Evolutionary conservation across 495 filamentous ascomycete species (phyloP), one percentile per base, ranked within the genome.

Genomic region (Penicillium psychrofluorescens): DNA sequence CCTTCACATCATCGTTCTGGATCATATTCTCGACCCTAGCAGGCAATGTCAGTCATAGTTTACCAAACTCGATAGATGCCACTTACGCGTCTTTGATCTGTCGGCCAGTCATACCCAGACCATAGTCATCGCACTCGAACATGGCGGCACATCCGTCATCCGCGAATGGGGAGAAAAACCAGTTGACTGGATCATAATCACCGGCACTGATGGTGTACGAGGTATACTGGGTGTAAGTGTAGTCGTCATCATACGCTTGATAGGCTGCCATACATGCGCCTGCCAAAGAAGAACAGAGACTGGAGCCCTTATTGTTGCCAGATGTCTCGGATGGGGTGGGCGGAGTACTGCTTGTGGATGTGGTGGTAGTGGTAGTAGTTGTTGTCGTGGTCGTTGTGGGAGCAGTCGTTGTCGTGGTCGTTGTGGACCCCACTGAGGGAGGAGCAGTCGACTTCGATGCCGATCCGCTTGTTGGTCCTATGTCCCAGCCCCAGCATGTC

Each of bases 371-470:
- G n/a, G n/a, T n/a, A n/a, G n/a, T n/a, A n/a, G n/a, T n/a, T n/a
- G n/a, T n/a, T n/a, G n/a, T n/a, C n/a, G n/a, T n/a, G 16, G 16
- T 16, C 1, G 16, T 16, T 4, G 16, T 16, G 1, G 16, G 1
- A 1, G 16, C 4, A 16, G 16, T 16, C 16, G 16, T 16, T 16
- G 16, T 45, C 22, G 43, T 14, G 15, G 43, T 34, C 1, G 16
- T 16, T 8, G 29, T 44, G n/a, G 37, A 40, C 44, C 44, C 40
- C 49, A 51, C 54, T 22, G 28, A 43, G 8, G 9, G 4, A 16
- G 16, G n/a, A n/a, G n/a, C n/a, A n/a, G n/a, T n/a, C n/a, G n/a
- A n/a, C n/a, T n/a, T 16, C 16, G 16, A 16, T 16, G 16, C 4
- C 16, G 16, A 4, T 16, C 16, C 16, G 16, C 16, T 16, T 16